Percentiles rank a stretch among this genome's conserved stretches.
Conservation (phyloP, 371 early-diverging fungal species). For the Lichtheimia hyalospora region DNA sequence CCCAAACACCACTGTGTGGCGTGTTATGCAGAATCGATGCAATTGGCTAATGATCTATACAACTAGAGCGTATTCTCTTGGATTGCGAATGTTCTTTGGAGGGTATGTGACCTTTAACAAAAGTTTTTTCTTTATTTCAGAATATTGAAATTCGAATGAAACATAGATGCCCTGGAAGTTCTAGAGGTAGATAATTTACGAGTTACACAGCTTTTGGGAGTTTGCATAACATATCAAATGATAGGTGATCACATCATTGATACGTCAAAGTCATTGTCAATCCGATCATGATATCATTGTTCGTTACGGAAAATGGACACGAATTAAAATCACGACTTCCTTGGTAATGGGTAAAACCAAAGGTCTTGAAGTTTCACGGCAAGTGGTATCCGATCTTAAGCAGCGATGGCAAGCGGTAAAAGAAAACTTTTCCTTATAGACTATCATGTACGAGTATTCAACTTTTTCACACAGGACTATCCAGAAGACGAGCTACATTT, state of each 20-base stretch:
- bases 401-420: background rate
- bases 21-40: no score
- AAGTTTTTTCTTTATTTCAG: background rate
- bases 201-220: background rate
- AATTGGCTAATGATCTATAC: no score
- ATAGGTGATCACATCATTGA: background rate
- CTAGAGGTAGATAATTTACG: constrained; percentile 1
- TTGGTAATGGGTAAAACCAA: constrained; percentile 1
- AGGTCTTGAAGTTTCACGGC: constrained; percentile 1
- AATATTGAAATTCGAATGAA: background rate
- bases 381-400: constrained; percentile 1
- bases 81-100: background rate
- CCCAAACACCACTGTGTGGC: no score
- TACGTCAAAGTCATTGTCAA: background rate
- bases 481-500: constrained; percentile 15
- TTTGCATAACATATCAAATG: background rate
- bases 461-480: constrained; percentile 2
- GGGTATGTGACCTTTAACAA: background rate
- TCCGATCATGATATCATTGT: background rate
- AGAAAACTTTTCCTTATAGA: background rate
- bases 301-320: constrained; percentile 10
- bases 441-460: background rate
- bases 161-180: constrained; percentile 6
- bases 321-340: constrained; percentile 5
- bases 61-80: background rate